Evolutionary conservation across 129 eudicot species (phyloP).

Genomic region (Heracleum sosnowskyi): DNA sequence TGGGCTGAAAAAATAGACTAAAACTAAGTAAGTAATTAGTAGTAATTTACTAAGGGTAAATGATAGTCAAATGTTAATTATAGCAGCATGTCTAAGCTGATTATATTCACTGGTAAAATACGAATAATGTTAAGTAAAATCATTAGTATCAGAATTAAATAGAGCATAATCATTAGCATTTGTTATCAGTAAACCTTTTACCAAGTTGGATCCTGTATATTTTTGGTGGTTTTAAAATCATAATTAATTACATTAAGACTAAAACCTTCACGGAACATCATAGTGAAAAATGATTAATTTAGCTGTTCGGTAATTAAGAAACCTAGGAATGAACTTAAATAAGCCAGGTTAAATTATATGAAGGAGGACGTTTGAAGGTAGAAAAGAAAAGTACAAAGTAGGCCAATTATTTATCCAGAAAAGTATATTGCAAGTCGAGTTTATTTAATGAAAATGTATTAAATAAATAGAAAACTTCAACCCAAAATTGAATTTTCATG

Average conservation of each 20-base stretch:
- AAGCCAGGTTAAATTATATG: too few species aligned
- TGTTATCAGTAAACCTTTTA: not conserved
- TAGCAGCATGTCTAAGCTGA: not conserved
- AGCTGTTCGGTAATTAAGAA: too few species aligned
- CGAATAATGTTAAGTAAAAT: too few species aligned
- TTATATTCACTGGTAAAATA: not conserved
- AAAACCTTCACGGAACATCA: too few species aligned
- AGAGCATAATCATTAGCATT: not conserved
- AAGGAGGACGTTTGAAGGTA: too few species aligned
- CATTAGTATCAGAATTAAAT: not conserved
- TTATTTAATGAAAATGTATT: not conserved
- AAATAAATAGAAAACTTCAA: not conserved
- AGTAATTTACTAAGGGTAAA: not conserved
- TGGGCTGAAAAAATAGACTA: not conserved
- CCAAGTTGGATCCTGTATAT: not conserved
- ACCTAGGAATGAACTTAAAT: not conserved
- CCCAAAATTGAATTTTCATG: not conserved
- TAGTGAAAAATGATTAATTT: too few species aligned
- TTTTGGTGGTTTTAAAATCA: too few species aligned
- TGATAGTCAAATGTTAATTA: not conserved
- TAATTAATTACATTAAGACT: too few species aligned
- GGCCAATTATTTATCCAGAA: not conserved
- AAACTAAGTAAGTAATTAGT: not conserved
- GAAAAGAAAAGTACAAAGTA: not conserved
- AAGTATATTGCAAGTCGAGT: not conserved